Evolutionary conservation across 202 grass and related monocot genomes (phyloP).

Genomic region (Carex arenaria): DNA sequence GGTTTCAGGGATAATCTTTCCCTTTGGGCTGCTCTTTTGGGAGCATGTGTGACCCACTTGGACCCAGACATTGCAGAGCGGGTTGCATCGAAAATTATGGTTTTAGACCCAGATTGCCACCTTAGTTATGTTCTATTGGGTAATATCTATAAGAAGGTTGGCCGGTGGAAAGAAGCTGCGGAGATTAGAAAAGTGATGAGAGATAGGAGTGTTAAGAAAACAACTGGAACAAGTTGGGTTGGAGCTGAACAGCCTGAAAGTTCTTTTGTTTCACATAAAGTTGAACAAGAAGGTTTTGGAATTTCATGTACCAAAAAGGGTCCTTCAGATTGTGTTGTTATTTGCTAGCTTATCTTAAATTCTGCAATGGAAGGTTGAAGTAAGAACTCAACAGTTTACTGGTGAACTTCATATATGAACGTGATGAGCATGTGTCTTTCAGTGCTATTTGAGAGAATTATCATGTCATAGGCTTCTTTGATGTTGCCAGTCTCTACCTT

Average conservation of each 20-base stretch:
- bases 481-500: neutral
- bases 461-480: neutral
- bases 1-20: conserved; percentile 51
- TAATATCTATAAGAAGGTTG: conserved; percentile 51
- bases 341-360: neutral
- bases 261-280: neutral
- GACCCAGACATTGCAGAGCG: conserved; percentile 41
- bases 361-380: neutral
- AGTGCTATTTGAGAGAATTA: neutral
- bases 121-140: conserved; percentile 65
- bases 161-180: conserved; percentile 60
- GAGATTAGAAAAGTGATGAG: conserved; percentile 64
- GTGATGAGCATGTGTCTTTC: neutral
- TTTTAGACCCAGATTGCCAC: conserved; percentile 44
- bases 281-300: neutral
- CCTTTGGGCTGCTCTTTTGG: conserved; percentile 58
- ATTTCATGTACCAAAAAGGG: neutral
- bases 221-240: conserved; percentile 59
- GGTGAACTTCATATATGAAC: neutral
- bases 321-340: neutral
- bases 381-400: neutral
- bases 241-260: neutral
- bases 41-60: conserved; percentile 58
- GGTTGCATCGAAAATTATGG: conserved; percentile 47
- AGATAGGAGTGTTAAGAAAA: conserved; percentile 56